These are phyloP conservation scores for Marasmius tenuissimus DNA, from an alignment of 1,284 basidiomycete species.

Conservation along the genomic window DNA sequence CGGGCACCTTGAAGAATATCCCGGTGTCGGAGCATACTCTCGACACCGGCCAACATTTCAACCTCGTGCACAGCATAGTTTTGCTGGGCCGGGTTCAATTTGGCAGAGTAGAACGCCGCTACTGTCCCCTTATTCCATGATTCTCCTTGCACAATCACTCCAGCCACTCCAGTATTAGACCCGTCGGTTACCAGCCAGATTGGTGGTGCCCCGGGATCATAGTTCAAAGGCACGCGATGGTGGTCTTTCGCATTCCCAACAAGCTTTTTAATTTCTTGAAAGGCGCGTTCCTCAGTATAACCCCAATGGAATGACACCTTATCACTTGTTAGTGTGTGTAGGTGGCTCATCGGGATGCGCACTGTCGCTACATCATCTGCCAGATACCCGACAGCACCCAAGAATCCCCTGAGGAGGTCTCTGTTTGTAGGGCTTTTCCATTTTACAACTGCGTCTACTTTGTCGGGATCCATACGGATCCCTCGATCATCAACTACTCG, in stretches of 20 bases:
- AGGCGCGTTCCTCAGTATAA: slow-evolving; percentile 11
- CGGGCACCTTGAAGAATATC: slow-evolving; percentile 9
- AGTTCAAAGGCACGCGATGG: slow-evolving; percentile 17
- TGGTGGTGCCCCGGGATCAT: slow-evolving; percentile 14
- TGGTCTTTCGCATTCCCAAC: not conserved
- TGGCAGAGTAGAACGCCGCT: slow-evolving; percentile 27
- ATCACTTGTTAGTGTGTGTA: slow-evolving; percentile 6
- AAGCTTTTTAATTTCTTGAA: slow-evolving; percentile 30
- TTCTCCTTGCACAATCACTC: slow-evolving; percentile 19
- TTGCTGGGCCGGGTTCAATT: slow-evolving; percentile 17
- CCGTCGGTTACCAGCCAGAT: slow-evolving; percentile 28
- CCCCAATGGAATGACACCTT: slow-evolving; percentile 11
- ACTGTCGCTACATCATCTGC: slow-evolving; percentile 11
- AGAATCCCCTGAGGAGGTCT: slow-evolving; percentile 8
- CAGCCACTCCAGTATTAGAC: slow-evolving; percentile 22
- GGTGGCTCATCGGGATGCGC: slow-evolving; percentile 5
- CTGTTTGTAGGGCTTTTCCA: slow-evolving; percentile 20
- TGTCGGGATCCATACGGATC: slow-evolving; percentile 34
- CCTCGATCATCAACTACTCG: slow-evolving; percentile 24
- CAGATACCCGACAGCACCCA: slow-evolving; percentile 12
- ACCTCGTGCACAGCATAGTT: slow-evolving; percentile 20
- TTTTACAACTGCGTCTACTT: slow-evolving; percentile 24
- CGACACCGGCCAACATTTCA: slow-evolving; percentile 25
- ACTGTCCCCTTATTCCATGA: slow-evolving; percentile 14
- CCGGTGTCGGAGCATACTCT: slow-evolving; percentile 21